Conservation (phyloP, 768 basidiomycete genomes). For the Termitomyces sp. region DNA sequence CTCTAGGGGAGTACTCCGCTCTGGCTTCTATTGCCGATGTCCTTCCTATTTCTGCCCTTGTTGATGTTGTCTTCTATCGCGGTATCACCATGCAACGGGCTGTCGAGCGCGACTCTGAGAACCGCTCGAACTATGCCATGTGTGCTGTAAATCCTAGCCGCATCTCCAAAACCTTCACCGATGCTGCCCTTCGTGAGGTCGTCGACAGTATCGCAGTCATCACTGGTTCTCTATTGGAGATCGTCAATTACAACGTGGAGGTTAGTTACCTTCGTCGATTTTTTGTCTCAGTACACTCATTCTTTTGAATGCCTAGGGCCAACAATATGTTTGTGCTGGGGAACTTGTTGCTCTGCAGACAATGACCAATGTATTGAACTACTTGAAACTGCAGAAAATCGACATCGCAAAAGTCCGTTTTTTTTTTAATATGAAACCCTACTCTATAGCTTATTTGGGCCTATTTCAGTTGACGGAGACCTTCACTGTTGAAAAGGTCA, state of each 20-base stretch:
- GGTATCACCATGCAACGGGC: constrained; percentile 99
- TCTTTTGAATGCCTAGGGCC: constrained; percentile 54
- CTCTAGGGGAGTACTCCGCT: constrained; percentile 97
- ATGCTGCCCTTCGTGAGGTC: constrained; percentile 93
- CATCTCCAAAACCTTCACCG: constrained; percentile 91
- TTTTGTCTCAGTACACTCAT: constrained; percentile 1
- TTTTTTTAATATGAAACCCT: neutral
- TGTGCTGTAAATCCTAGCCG: constrained; percentile 98
- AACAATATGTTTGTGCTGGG: constrained; percentile 99
- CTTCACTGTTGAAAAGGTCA: constrained; percentile 88
- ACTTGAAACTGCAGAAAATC: constrained; percentile 93
- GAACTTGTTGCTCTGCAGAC: constrained; percentile 92
- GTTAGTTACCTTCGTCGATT: constrained; percentile 33
- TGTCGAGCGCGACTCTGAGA: constrained; percentile 90
- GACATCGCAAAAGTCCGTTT: constrained; percentile 73
- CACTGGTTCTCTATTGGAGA: constrained; percentile 86
- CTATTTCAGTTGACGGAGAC: constrained; percentile 72
- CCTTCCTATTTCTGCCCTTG: constrained; percentile 89
- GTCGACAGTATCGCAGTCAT: constrained; percentile 83
- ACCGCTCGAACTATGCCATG: constrained; percentile 97
- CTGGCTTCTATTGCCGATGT: constrained; percentile 97
- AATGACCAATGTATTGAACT: constrained; percentile 94
- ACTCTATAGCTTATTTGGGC: neutral
- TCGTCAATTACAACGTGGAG: constrained; percentile 96
- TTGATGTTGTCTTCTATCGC: constrained; percentile 99